phyloP scores from a whole-genome alignment of 257 asterid species.

The Datura wrightii region DNA sequence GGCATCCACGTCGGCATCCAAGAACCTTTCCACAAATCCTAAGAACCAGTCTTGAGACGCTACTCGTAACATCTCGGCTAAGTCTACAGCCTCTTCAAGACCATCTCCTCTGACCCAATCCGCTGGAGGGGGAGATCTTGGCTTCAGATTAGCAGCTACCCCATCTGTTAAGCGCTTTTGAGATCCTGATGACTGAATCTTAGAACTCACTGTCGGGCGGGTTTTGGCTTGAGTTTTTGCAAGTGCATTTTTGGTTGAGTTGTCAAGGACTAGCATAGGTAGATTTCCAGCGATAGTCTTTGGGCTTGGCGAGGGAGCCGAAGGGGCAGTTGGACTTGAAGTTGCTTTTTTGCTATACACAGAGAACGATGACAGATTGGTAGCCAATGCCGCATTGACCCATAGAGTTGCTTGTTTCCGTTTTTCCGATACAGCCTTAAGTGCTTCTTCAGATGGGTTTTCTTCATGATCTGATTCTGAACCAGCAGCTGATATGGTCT shows the following conservation, averaged over 20 bases:
- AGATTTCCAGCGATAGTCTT: conserved; percentile 50
- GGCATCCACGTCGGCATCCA: conserved; percentile 84
- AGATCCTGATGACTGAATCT: conserved; percentile 49
- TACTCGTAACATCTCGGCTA: conserved; percentile 66
- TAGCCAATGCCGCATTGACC: conserved; percentile 85
- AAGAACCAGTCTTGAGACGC: conserved; percentile 97
- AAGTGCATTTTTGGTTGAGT: conserved; percentile 57
- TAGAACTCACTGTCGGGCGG: conserved; percentile 55
- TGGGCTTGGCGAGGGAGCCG: conserved; percentile 50
- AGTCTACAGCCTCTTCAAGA: conserved; percentile 82
- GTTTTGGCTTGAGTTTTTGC: conserved; percentile 54
- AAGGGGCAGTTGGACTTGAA: conserved; percentile 39
- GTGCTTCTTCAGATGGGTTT: conserved; percentile 65
- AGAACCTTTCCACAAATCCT: conserved; percentile 87
- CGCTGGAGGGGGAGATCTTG: conserved; percentile 54
- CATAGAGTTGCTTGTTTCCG: conserved; percentile 84
- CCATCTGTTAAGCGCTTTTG: conserved; percentile 61
- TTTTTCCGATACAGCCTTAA: conserved; percentile 57
- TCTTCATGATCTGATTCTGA: conserved; percentile 65
- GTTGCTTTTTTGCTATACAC: conserved; percentile 62
- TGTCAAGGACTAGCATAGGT: conserved; percentile 71
- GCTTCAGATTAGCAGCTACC: conserved; percentile 46
- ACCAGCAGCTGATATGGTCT: conserved; percentile 45
- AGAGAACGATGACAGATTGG: conserved; percentile 77
- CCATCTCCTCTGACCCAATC: conserved; percentile 95